A percentile compares a stretch with the other conserved stretches of the same genome.
phyloP scores from a whole-genome alignment of 257 asterid genomes.

The Galeopsis tetrahit region DNA sequence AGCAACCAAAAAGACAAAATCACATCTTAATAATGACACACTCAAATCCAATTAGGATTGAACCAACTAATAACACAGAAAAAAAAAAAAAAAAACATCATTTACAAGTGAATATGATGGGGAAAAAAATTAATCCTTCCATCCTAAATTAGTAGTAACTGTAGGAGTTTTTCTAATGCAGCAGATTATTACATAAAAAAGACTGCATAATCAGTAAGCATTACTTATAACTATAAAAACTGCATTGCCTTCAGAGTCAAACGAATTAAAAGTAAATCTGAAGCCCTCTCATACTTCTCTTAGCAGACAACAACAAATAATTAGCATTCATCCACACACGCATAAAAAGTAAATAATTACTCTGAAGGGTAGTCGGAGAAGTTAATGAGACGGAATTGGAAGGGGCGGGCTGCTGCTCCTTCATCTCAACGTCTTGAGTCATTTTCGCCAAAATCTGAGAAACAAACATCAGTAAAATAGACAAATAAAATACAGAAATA shows the following conservation, averaged over 20 bases:
- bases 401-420: constrained; percentile 66
- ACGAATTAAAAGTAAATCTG: constrained; percentile 8
- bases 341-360: constrained; percentile 41
- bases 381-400: constrained; percentile 50
- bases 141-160: not conserved
- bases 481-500: constrained; percentile 33
- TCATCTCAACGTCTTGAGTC: constrained; percentile 96
- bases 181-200: not conserved
- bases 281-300: not conserved
- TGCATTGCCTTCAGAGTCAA: constrained; percentile 1
- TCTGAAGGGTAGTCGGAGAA: constrained; percentile 62
- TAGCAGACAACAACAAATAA: not conserved
- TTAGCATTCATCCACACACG: not conserved
- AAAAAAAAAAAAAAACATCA: not conserved
- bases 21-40: not conserved
- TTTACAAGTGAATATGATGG: not conserved
- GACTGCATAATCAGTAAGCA: constrained; percentile 2
- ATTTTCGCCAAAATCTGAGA: constrained; percentile 56
- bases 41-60: constrained; percentile 15
- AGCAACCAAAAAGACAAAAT: constrained; percentile 27
- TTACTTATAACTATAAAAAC: not conserved
- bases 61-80: not conserved
- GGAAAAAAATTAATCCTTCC: not conserved
- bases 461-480: constrained; percentile 36
- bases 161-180: not conserved